Evolutionary conservation across 2,329 filamentous ascomycete species (phyloP).

Genomic region (Aspergillus sp.): DNA sequence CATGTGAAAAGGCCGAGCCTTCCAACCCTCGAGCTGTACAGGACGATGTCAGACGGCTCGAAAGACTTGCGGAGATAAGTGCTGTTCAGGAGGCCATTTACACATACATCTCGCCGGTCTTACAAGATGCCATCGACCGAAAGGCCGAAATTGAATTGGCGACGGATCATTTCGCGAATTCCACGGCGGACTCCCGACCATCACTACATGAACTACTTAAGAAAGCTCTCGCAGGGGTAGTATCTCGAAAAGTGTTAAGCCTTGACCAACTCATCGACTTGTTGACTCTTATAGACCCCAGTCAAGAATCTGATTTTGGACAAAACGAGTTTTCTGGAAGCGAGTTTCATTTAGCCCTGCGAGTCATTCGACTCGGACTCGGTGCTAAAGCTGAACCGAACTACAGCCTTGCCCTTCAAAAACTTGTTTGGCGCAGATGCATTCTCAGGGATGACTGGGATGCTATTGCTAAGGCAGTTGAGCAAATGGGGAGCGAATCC

Average conservation of each 20-base stretch:
- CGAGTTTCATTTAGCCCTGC: conserved; percentile 74
- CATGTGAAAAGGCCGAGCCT: conserved; percentile 40
- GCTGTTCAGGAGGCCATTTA: conserved; percentile 79
- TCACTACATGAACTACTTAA: conserved; percentile 71
- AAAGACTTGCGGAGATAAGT: conserved; percentile 67
- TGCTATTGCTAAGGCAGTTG: conserved; percentile 71
- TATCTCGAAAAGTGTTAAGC: conserved; percentile 68
- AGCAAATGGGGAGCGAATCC: conserved; percentile 70
- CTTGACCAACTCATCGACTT: conserved; percentile 58
- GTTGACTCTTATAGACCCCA: conserved; percentile 73
- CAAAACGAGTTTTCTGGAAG: conserved; percentile 51
- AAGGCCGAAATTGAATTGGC: conserved; percentile 75
- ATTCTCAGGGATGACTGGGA: conserved; percentile 84
- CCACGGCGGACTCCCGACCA: conserved; percentile 57
- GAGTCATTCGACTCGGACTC: conserved; percentile 54
- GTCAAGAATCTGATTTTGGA: conserved; percentile 44
- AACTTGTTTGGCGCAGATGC: conserved; percentile 78
- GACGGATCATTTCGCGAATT: conserved; percentile 63
- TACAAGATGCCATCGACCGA: conserved; percentile 73
- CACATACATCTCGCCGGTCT: conserved; percentile 65
- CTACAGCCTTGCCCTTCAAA: conserved; percentile 27
- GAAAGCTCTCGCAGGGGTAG: conserved; percentile 66
- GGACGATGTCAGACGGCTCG: conserved; percentile 52
- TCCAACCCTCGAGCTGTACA: conserved; percentile 40
- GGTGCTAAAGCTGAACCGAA: conserved; percentile 52